Base-by-base conservation (phyloP, 352 stramenopile species). In the Pythium rhizo-oryzae region DNA sequence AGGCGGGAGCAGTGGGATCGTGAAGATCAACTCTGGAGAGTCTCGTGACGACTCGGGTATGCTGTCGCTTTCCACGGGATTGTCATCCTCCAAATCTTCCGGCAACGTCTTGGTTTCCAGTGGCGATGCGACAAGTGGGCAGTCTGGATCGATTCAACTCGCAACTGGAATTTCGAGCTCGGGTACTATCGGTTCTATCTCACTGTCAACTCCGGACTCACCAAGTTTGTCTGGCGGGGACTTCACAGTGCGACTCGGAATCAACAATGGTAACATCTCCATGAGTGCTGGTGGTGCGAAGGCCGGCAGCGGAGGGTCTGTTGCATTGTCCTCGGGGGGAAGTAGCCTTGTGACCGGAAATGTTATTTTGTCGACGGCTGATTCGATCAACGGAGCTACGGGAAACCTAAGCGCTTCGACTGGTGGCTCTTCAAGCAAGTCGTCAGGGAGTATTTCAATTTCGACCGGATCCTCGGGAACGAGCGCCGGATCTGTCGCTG, bases 1-100 rank as follows among this genome's bases (percentile, higher is more conserved):
- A 63, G 59, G 60, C 59, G 81, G 81, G 18, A 76, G 61, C 12
- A 89, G 78, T 67, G 79, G 81, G 1, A 30, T 56, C 61, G 35
- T 89, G 15, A 59, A 67, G 12, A 54, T 64, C 28, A 47, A 47
- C 23, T 60, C 44, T 18, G 63, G 63, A 33, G 63, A 63, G 19
- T 50, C 63, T 19, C 33, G 18, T 23, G 55, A 46, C 1, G 19
- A 60, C 19, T 47, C 28, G 77, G 76, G 76, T 11, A 69, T 63
- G 43, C 19, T 85, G 11, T 69, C 50, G 12, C 18, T 84, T 56
- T 72, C 61, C 35, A 67, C 58, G 43, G 59, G 63, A 23, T 28
- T 41, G 52, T 60, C 70, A 13, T 52, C 44, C 7, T n/a, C 51
- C 4, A 62, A 46, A 8, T 47, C 39, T 23, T 65, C 65, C 0